Evolutionary conservation across 2,329 filamentous ascomycete species (phyloP), one percentile per base, ranked within the genome.

Genomic region (Thielaviopsis populi): DNA sequence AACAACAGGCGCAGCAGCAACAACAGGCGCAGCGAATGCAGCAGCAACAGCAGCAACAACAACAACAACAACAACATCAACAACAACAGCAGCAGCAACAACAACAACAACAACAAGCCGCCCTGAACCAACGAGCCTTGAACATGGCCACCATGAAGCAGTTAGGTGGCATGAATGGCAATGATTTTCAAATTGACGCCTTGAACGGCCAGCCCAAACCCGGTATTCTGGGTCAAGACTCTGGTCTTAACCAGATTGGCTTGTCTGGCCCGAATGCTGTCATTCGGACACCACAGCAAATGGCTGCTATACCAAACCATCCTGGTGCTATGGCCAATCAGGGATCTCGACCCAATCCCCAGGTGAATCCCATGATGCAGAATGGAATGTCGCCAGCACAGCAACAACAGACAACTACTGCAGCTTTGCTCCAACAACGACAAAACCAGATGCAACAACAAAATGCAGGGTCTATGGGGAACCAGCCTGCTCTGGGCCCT

Each of bases 111-210:
- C 69, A 72, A 17, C 74, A 75, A 63, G 74, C 74, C 10, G 71
- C 72, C 54, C 69, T 75, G 65, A 70, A 67, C 63, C 73, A 73
- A 56, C 70, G 71, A 46, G 62, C 56, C 19, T 67, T 64, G 42
- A 86, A 68, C 81, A 87, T 65, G 43, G 53, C 48, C 5, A 48
- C 46, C 22, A 65, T 65, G 42, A 56, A 78, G 1, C 82, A 84
- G 67, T 77, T 78, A 15, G 78, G 76, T 22, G 78, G 75, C n/a
- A 76, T 83, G 68, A 76, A 75, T 13, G 76, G 75, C 6, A 76
- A 24, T 13, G 62, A 64, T 50, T 59, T 64, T 27, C 50, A 59
- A 48, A 48, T 62, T 27, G 48, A 62, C 19, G 8, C 61, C 22
- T 15, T 62, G 15, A 62, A 19, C 37, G 46, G 30, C n/a, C 33